These are phyloP conservation scores for Cordyceps pruinosa DNA, from an alignment of 2,329 filamentous ascomycete species.

Conservation along the genomic window DNA sequence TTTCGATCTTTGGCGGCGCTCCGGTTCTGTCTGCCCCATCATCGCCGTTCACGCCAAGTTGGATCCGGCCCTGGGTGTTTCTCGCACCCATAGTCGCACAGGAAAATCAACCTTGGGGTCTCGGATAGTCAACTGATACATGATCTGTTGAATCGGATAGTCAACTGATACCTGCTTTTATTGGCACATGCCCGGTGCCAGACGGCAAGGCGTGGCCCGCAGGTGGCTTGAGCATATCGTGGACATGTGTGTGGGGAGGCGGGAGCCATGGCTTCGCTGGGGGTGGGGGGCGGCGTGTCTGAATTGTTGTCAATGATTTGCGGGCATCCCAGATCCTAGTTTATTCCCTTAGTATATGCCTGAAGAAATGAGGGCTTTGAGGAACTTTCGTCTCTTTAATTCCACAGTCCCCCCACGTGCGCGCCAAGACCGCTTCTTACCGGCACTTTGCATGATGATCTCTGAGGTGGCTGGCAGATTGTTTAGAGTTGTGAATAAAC, in stretches of 20 bases:
- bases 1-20: no score
- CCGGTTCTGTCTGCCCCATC: no score
- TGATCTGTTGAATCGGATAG: no score
- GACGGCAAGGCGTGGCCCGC: neutral
- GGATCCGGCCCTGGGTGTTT: neutral
- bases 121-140: neutral
- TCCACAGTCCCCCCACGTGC: neutral
- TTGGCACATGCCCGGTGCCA: neutral
- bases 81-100: neutral
- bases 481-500: neutral
- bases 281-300: neutral
- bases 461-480: neutral
- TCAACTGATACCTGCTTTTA: neutral
- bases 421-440: neutral
- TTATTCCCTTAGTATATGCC: neutral
- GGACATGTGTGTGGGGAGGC: constrained; percentile 1
- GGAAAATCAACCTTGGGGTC: neutral
- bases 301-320: constrained; percentile 5
- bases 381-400: neutral
- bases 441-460: neutral
- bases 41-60: no score
- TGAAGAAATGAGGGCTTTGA: no score
- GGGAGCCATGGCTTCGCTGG: neutral
- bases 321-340: neutral
- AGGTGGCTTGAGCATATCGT: constrained; percentile 4